Evolutionary conservation across 23 red algal genomes (phyloP).

Genomic region (Agarophyton chilense): DNA sequence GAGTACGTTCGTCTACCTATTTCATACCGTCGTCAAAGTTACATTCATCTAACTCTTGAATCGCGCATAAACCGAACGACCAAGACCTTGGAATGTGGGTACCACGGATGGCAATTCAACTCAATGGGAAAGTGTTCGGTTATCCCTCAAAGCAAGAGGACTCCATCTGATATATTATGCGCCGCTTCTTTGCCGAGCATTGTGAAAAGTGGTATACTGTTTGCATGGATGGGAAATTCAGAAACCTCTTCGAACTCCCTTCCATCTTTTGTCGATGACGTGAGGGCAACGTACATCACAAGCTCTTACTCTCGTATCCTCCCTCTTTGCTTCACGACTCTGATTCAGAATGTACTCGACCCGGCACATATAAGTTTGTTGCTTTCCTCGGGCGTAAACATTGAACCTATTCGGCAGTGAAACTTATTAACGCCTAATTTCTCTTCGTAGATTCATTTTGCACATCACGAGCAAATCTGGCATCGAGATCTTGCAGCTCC

Average conservation of each 20-base stretch:
- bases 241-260: not conserved
- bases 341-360: constrained; percentile 65
- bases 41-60: constrained; percentile 3
- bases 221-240: constrained; percentile 35
- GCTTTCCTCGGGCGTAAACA: not conserved
- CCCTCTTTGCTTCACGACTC: constrained; percentile 37
- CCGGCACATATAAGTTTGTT: constrained; percentile 46
- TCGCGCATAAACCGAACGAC: constrained; percentile 26
- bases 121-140: constrained; percentile 1
- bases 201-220: constrained; percentile 20
- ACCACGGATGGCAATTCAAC: constrained; percentile 66
- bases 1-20: constrained; percentile 13
- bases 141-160: constrained; percentile 22
- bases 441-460: constrained; percentile 37
- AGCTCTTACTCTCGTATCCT: constrained; percentile 38
- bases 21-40: not conserved
- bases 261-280: not conserved
- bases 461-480: constrained; percentile 53
- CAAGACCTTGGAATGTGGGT: constrained; percentile 33
- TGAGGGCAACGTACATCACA: not conserved
- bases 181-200: constrained; percentile 6
- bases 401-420: not conserved
- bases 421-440: not conserved
- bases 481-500: constrained; percentile 44
- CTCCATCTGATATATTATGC: constrained; percentile 8